phyloP scores from a whole-genome alignment of 139 green algal species.

The Chlamydomonas incerta region DNA sequence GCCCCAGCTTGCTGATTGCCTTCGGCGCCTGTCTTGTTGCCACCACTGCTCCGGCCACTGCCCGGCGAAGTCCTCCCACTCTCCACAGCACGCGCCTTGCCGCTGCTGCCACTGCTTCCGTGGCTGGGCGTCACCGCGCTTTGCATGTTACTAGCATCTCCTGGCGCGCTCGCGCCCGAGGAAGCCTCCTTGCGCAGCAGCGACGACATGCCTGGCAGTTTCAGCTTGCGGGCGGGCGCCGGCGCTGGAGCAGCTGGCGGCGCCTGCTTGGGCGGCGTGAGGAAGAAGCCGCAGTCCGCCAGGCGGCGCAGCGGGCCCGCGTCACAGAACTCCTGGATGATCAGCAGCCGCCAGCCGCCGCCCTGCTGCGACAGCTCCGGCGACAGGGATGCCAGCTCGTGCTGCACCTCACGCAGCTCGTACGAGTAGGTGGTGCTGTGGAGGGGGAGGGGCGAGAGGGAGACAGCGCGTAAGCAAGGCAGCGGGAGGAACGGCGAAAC shows the following conservation, averaged over 20 bases:
- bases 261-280: neutral
- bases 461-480: no score
- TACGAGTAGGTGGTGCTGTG: slow-evolving; percentile 44
- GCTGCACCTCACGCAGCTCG: slow-evolving; percentile 36
- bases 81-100: neutral
- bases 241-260: neutral
- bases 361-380: slow-evolving; percentile 35
- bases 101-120: slow-evolving; percentile 29
- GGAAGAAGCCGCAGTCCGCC: slow-evolving; percentile 36
- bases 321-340: slow-evolving; percentile 55
- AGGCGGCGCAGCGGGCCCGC: slow-evolving; percentile 17
- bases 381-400: slow-evolving; percentile 30
- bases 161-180: neutral
- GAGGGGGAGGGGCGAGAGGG: neutral
- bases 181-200: slow-evolving; percentile 5
- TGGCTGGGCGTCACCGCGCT: neutral
- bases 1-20: no score
- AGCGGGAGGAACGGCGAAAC: neutral
- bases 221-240: neutral
- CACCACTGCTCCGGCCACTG: no score
- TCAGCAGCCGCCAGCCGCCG: slow-evolving; percentile 44
- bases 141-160: no score
- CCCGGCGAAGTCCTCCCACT: neutral
- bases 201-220: neutral
- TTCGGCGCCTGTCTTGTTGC: no score